Percentiles rank a stretch among this genome's conserved stretches.
Evolutionary conservation across 1,284 basidiomycete genomes (phyloP).

Genomic region (Fistulina hepatica): DNA sequence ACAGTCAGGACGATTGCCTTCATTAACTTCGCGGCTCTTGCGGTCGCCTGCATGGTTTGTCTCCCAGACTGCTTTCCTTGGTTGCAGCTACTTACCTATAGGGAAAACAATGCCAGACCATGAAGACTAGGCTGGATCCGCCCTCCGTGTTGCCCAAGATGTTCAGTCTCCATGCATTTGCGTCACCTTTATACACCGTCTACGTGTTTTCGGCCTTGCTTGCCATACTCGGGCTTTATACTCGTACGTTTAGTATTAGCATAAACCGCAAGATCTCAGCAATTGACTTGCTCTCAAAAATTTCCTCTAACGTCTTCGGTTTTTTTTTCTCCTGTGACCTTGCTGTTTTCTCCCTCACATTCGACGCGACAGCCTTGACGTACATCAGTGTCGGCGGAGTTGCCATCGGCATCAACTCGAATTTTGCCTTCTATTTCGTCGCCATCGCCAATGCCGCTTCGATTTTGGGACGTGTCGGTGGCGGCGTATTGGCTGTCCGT

Average conservation of each 20-base stretch:
- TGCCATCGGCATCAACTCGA: slow-evolving; percentile 19
- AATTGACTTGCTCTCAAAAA: too few species aligned
- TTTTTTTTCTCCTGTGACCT: neutral
- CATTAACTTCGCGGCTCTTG: slow-evolving; percentile 26
- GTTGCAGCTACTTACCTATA: too few species aligned
- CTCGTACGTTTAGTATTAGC: slow-evolving; percentile 29
- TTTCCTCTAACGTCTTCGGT: too few species aligned
- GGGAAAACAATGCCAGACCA: slow-evolving; percentile 21
- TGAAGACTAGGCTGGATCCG: slow-evolving; percentile 29
- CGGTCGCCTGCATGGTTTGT: slow-evolving; percentile 24
- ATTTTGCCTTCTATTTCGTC: slow-evolving; percentile 26
- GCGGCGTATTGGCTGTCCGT: slow-evolving; percentile 23
- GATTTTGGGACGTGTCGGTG: slow-evolving; percentile 21
- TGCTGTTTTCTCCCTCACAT: neutral
- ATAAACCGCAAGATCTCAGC: neutral
- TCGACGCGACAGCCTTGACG: slow-evolving; percentile 21
- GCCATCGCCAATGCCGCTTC: slow-evolving; percentile 27
- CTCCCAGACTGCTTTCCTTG: neutral
- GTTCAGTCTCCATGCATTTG: slow-evolving; percentile 26
- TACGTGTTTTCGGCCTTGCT: slow-evolving; percentile 27
- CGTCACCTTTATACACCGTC: slow-evolving; percentile 22
- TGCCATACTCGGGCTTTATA: slow-evolving; percentile 41
- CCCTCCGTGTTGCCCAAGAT: slow-evolving; percentile 17
- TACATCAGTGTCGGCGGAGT: slow-evolving; percentile 24
- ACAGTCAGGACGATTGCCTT: slow-evolving; percentile 36